Conservation (phyloP, 2,329 filamentous ascomycete genomes). For the Boeremia lycopersici region DNA sequence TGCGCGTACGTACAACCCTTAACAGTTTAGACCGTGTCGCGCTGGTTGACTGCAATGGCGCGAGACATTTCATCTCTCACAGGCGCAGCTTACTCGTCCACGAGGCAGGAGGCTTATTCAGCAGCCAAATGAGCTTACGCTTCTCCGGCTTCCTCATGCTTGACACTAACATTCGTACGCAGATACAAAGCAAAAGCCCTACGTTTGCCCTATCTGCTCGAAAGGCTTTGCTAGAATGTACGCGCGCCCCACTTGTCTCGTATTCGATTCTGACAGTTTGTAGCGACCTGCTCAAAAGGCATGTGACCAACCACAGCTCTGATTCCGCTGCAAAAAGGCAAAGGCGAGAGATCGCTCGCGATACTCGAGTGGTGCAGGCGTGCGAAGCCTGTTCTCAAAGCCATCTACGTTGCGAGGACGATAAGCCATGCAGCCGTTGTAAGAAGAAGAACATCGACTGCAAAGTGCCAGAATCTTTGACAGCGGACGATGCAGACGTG, state of each 20-base stretch:
- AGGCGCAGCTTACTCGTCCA: neutral
- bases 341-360: conserved; percentile 32
- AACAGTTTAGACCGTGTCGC: neutral
- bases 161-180: conserved; percentile 15
- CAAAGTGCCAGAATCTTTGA: conserved; percentile 27
- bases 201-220: conserved; percentile 52
- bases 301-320: conserved; percentile 53
- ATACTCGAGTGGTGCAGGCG: conserved; percentile 50
- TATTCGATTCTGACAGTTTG: conserved; percentile 9
- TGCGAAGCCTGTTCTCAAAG: conserved; percentile 59
- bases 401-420: conserved; percentile 61
- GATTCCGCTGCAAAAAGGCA: conserved; percentile 41
- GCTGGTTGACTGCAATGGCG: neutral
- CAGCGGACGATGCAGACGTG: conserved; percentile 21
- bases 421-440: conserved; percentile 60
- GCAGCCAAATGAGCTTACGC: neutral
- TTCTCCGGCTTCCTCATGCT: neutral
- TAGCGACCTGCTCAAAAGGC: conserved; percentile 58
- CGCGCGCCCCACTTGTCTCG: conserved; percentile 12
- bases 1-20: conserved; percentile 47
- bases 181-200: conserved; percentile 54
- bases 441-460: conserved; percentile 57
- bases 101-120: neutral
- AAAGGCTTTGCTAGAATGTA: conserved; percentile 56
- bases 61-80: neutral